Conservation (phyloP, 805 yeast genomes). For the Isabelozyma gotoi region DNA sequence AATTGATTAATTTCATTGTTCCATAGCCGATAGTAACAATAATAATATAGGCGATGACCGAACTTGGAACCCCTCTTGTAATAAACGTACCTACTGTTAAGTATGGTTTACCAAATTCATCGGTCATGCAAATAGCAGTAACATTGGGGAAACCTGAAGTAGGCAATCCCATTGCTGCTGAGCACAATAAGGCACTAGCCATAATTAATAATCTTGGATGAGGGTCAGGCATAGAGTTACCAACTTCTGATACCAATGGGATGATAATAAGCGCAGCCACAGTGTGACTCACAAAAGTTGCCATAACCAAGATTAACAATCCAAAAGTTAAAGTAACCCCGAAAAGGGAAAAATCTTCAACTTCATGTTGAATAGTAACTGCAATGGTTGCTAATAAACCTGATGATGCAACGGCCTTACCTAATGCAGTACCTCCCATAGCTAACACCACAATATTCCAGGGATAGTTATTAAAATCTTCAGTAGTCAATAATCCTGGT, state of each 20-base stretch:
- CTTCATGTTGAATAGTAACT: conserved; percentile 39
- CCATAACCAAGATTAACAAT: conserved; percentile 37
- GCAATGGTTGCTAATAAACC: conserved; percentile 50
- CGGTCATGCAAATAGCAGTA: conserved; percentile 44
- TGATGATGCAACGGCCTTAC: conserved; percentile 50
- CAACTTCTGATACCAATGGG: conserved; percentile 42
- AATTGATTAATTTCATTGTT: conserved; percentile 31
- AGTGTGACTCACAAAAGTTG: conserved; percentile 45
- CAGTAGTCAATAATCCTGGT: conserved; percentile 46
- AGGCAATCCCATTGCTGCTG: conserved; percentile 48
- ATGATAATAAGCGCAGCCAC: conserved; percentile 44
- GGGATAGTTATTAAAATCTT: conserved; percentile 51
- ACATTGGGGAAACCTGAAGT: conserved; percentile 47
- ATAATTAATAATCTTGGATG: conserved; percentile 40
- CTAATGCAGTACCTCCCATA: conserved; percentile 57
- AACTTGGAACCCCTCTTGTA: conserved; percentile 43
- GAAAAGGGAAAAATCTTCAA: conserved; percentile 43
- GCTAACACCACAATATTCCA: conserved; percentile 56
- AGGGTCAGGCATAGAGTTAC: conserved; percentile 34
- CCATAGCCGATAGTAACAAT: conserved; percentile 41
- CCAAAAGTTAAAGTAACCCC: conserved; percentile 47
- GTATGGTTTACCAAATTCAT: conserved; percentile 40
- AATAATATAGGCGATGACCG: conserved; percentile 33
- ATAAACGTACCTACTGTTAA: conserved; percentile 42
- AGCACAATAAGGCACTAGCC: conserved; percentile 41